Evolutionary conservation across 371 early-diverging fungal genomes (phyloP).

Genomic region (Syncephalastrum sp.): DNA sequence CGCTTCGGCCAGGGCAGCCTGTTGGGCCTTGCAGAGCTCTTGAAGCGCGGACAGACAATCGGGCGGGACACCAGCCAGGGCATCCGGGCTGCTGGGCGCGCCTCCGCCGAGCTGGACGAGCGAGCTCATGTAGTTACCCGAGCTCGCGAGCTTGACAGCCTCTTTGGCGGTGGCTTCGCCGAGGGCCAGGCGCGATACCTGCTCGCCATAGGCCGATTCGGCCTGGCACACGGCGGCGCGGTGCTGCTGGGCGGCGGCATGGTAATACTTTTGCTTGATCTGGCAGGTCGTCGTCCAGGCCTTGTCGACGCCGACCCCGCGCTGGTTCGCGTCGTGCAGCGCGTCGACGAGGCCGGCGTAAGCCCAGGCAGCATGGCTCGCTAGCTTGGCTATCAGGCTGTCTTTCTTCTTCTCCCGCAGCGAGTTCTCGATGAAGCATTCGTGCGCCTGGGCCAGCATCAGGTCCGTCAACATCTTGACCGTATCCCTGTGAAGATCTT

Average conservation of each 20-base stretch:
- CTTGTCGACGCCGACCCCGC: slow-evolving; percentile 53
- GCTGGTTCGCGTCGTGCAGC: slow-evolving; percentile 49
- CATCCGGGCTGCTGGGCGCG: slow-evolving; percentile 12
- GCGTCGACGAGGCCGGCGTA: slow-evolving; percentile 70
- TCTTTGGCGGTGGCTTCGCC: slow-evolving; percentile 85
- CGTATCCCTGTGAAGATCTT: slow-evolving; percentile 84
- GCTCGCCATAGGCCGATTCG: slow-evolving; percentile 81
- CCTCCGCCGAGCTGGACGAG: slow-evolving; percentile 2
- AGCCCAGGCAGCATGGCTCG: slow-evolving; percentile 75
- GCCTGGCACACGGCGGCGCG: slow-evolving; percentile 71
- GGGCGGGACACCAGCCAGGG: slow-evolving; percentile 39
- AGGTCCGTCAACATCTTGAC: slow-evolving; percentile 77
- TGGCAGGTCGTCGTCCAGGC: slow-evolving; percentile 67
- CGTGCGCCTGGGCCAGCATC: slow-evolving; percentile 94
- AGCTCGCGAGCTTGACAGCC: slow-evolving; percentile 63
- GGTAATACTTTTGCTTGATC: slow-evolving; percentile 83
- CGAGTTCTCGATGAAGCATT: slow-evolving; percentile 84
- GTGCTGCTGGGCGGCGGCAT: slow-evolving; percentile 79
- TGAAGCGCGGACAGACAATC: slow-evolving; percentile 59
- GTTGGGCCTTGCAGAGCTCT: slow-evolving; percentile 60
- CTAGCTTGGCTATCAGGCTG: slow-evolving; percentile 79
- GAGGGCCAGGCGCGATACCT: slow-evolving; percentile 69
- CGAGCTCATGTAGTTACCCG: slow-evolving; percentile 21
- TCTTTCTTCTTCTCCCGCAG: slow-evolving; percentile 81
- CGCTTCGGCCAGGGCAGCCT: slow-evolving; percentile 59